Evolutionary conservation across 805 yeast genomes (phyloP), one percentile per base, ranked within the genome.

Genomic region (Cyberlindnera lachancei): DNA sequence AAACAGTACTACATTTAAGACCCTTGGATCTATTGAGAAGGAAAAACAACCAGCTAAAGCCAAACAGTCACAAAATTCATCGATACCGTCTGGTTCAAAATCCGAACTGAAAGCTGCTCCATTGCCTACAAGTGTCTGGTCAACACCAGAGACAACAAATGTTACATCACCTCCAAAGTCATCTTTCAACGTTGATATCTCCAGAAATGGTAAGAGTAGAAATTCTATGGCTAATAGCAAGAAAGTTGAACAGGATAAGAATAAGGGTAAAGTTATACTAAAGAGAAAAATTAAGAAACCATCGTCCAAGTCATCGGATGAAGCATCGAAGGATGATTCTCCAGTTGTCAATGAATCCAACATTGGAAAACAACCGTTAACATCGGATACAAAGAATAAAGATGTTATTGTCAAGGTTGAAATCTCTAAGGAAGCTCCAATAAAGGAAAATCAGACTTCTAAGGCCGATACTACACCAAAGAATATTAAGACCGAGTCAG

Each of bases 1-100:
- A 19, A 73, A 69, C 37, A 61, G 64, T 31, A 70, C 75, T 2
- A 59, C 56, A 0, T 52, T 40, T 34, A 41, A 42, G 29, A 52
- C 56, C 2, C 23, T 50, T 15, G 55, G 54, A 5, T 41, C 27
- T 24, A 7, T 30, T 13, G 27, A 30, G 22, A 30, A 23, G n/a
- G 19, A 24, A 16, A 6, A 24, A 14, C 29, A 15, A 15, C 21
- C 14, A 24, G 4, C 26, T 5, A 19, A 25, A 9, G 4, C 19
- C 27, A 25, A 25, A 16, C 18, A 7, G 9, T n/a, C 21, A 3
- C 30, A 29, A 27, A 7, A 26, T 38, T n/a, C n/a, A n/a, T n/a
- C n/a, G n/a, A n/a, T n/a, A n/a, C n/a, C n/a, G n/a, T n/a, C n/a
- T n/a, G n/a, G n/a, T n/a, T n/a, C n/a, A n/a, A n/a, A n/a, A n/a